Evolutionary conservation across 1,284 basidiomycete genomes (phyloP), one percentile per base, ranked within the genome.

Genomic region (Fomitiporia mediterranea): DNA sequence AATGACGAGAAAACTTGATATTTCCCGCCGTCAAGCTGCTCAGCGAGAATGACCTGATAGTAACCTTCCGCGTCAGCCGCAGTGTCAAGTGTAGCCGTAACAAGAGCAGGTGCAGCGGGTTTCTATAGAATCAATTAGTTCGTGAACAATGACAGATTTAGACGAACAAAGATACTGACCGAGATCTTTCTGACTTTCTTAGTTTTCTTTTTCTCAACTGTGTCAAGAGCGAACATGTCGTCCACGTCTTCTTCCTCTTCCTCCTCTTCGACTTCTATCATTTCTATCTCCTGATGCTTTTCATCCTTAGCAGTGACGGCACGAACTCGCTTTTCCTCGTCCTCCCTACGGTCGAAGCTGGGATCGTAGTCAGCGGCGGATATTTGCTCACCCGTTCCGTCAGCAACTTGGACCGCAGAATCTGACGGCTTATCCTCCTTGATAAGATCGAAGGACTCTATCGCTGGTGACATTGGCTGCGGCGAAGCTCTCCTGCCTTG

Each of bases 1-100:
- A 99, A 78, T 47, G 84, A 92, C 30, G 93, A 94, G 62, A 91
- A 96, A 9, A 99, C 92, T 68, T 98, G 94, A 69, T 98, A 99
- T 43, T 89, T 82, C 1, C 93, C 94, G 39, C 84, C 82, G 64
- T 97, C 92, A n/a, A 98, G 76, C 56, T 95, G 83, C 71, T 99
- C 97, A 48, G 96, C 97, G 4, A 98, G 81, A 49, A 96, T 94
- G 60, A 97, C 83, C 59, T 86, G 85, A 69, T 99, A 98, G 69
- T 99, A 99, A 0, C 97, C 97, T 70, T 99, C 97, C 0, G 87
- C 68, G 70, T 99, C 97, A 56, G 89, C 78, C 3, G 86, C 87
- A 11, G 84, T 80, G 65, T 91, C 88, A 34, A 87, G 65, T 0
- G 81, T 87, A 2, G 83, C 83, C 0, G 83, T 83, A 47, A 88